Percentiles rank a stretch among this genome's conserved stretches.
phyloP scores from a whole-genome alignment of 2,329 filamentous ascomycete genomes.

The Lasiodiplodia sp. region DNA sequence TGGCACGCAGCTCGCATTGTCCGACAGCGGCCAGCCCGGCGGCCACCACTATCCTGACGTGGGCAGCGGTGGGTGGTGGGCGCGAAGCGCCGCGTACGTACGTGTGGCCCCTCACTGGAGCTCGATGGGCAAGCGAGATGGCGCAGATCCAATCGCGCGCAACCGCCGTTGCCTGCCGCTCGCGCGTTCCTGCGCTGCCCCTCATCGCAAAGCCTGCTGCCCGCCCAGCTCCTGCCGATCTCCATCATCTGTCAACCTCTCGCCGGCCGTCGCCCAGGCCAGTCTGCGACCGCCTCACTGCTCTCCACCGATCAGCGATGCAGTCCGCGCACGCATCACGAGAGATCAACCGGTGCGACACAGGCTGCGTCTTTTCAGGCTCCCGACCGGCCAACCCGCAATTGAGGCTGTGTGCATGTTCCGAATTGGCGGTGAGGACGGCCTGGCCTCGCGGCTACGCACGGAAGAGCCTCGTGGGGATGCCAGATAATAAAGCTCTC shows the following conservation, averaged over 20 bases:
- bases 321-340: conserved; percentile 23
- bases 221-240: conserved; percentile 20
- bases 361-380: neutral
- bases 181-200: conserved; percentile 6
- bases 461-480: neutral
- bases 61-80: conserved; percentile 2
- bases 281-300: neutral
- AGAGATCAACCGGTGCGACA: conserved; percentile 17
- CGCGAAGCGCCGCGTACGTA: conserved; percentile 15
- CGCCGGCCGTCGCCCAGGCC: neutral
- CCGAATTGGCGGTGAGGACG: conserved; percentile 13
- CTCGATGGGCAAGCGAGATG: conserved; percentile 17
- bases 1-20: neutral
- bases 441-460: conserved; percentile 16
- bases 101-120: conserved; percentile 6
- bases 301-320: neutral
- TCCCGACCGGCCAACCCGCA: conserved; percentile 9
- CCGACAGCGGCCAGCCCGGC: neutral
- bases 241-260: conserved; percentile 13
- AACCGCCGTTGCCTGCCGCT: neutral
- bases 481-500: conserved; percentile 9
- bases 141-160: conserved; percentile 23
- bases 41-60: conserved; percentile 22
- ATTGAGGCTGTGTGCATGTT: conserved; percentile 24
- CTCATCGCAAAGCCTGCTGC: conserved; percentile 1